Conservation (phyloP, 179 eudicot genomes). For the Pouteria campechiana region DNA sequence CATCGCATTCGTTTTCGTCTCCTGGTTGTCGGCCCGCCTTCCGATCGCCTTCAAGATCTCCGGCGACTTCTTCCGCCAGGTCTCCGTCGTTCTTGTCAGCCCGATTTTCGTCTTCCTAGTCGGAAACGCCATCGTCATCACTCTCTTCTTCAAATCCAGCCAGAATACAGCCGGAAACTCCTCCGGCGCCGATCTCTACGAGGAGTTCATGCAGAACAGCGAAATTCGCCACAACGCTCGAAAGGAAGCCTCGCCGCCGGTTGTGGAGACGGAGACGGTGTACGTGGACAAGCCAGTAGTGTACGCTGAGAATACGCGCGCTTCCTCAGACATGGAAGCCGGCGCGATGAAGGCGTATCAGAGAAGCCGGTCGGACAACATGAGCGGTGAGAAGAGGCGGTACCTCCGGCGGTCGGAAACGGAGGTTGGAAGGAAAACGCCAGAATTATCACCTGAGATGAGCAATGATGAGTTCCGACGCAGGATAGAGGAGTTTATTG, state of each 20-base stretch:
- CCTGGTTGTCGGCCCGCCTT: conserved; percentile 31
- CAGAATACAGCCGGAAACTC: conserved; percentile 3
- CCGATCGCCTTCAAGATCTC: conserved; percentile 26
- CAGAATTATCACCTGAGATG: conserved; percentile 21
- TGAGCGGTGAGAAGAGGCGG: conserved; percentile 9
- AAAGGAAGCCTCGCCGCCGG: neutral
- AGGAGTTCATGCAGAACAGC: conserved; percentile 14
- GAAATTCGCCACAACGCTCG: neutral
- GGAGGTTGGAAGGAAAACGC: conserved; percentile 18
- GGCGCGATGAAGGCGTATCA: conserved; percentile 22
- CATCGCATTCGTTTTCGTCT: conserved; percentile 30
- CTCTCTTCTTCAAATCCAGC: conserved; percentile 45
- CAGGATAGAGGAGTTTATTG: conserved; percentile 74
- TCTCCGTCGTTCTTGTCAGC: conserved; percentile 26
- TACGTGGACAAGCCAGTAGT: neutral
- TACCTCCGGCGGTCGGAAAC: conserved; percentile 44
- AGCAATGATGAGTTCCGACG: conserved; percentile 70
- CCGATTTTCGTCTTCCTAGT: conserved; percentile 54
- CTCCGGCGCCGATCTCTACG: conserved; percentile 7
- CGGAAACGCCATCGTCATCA: conserved; percentile 60
- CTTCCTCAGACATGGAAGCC: conserved; percentile 8
- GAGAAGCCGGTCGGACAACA: conserved; percentile 52
- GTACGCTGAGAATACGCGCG: neutral
- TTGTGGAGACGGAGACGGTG: neutral
- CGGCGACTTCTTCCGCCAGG: conserved; percentile 20